Conservation (phyloP, 2,329 filamentous ascomycete species). For the Monosporascus sp. region DNA sequence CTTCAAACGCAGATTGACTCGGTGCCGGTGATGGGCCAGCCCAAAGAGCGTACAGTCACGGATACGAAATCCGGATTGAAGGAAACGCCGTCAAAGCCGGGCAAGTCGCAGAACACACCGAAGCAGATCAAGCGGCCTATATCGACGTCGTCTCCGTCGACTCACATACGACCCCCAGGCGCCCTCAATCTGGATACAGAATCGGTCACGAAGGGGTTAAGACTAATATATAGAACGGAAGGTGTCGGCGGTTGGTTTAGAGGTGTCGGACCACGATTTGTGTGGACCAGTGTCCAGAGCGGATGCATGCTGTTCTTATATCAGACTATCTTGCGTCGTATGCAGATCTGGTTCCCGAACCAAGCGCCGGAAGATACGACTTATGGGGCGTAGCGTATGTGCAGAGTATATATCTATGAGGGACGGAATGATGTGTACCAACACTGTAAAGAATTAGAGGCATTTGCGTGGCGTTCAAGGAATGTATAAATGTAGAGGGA, state of each 20-base stretch:
- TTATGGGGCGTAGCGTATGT: slow-evolving; percentile 8
- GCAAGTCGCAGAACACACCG: slow-evolving; percentile 23
- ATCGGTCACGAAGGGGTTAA: slow-evolving; percentile 78
- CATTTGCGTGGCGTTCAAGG: slow-evolving; percentile 27
- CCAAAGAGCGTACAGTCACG: slow-evolving; percentile 17
- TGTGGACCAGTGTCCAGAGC: slow-evolving; percentile 97
- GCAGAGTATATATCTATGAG: neutral
- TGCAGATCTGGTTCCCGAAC: slow-evolving; percentile 50
- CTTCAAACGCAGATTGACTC: slow-evolving; percentile 81
- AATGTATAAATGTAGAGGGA: slow-evolving; percentile 3
- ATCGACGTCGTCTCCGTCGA: slow-evolving; percentile 85
- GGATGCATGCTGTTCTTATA: slow-evolving; percentile 96
- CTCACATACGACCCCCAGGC: slow-evolving; percentile 72
- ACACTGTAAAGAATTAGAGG: slow-evolving; percentile 16
- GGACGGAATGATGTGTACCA: slow-evolving; percentile 10
- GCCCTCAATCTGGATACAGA: slow-evolving; percentile 81
- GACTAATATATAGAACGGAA: slow-evolving; percentile 84
- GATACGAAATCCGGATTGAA: slow-evolving; percentile 20
- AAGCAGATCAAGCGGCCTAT: slow-evolving; percentile 64
- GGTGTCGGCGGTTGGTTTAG: slow-evolving; percentile 88
- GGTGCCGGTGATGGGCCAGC: slow-evolving; percentile 19
- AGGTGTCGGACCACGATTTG: slow-evolving; percentile 83
- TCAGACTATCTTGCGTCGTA: slow-evolving; percentile 74
- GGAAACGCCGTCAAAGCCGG: slow-evolving; percentile 18
- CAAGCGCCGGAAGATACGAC: slow-evolving; percentile 25